phyloP scores from a whole-genome alignment of 139 green algal species.

The Micromonas commoda region DNA sequence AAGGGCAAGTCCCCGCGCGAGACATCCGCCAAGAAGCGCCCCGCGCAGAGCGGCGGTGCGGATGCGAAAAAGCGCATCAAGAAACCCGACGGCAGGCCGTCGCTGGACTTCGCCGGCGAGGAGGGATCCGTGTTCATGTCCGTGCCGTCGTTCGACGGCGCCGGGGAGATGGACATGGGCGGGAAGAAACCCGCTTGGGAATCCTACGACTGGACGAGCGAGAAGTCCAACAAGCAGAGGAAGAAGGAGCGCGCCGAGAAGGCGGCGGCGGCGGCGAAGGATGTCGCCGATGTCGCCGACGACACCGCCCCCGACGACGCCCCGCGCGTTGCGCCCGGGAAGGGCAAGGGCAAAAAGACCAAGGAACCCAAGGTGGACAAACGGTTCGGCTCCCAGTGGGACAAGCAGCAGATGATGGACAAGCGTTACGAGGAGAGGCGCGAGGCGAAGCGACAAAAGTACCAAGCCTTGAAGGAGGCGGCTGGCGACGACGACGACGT shows the following conservation, averaged over 20 bases:
- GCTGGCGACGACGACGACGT: not conserved
- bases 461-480: not conserved
- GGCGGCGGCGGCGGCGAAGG: too few species aligned
- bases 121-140: not conserved
- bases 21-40: too few species aligned
- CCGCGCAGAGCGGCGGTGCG: too few species aligned
- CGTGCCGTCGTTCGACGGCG: slow-evolving; percentile 20
- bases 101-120: too few species aligned
- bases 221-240: not conserved
- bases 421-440: not conserved
- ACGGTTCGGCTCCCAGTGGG: not conserved
- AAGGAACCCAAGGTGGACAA: not conserved
- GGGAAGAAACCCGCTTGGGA: not conserved
- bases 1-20: too few species aligned
- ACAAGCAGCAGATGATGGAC: not conserved
- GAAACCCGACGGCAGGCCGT: too few species aligned
- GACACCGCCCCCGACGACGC: not conserved
- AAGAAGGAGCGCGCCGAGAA: not conserved
- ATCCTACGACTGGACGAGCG: not conserved
- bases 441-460: not conserved
- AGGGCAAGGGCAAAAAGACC: not conserved
- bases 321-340: not conserved
- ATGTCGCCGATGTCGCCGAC: not conserved
- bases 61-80: too few species aligned
- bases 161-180: not conserved